Percentiles rank a stretch among this genome's conserved stretches.
phyloP scores from a whole-genome alignment of 1,284 basidiomycete genomes.

The Sutorius eximius region DNA sequence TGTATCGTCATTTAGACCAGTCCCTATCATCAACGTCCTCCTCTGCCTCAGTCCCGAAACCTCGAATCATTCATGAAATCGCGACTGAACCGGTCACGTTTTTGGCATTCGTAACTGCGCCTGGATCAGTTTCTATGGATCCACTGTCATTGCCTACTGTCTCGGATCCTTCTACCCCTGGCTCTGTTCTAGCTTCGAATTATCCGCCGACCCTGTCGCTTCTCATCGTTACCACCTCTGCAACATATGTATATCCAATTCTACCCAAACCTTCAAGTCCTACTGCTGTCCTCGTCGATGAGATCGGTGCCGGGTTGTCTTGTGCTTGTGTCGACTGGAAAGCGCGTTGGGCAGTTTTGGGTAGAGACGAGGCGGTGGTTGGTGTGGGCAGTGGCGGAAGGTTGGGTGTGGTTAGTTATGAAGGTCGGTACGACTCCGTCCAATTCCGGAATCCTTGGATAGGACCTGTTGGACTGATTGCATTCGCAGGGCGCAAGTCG shows the following conservation, averaged over 20 bases:
- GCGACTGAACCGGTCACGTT: conserved; percentile 87
- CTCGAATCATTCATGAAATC: conserved; percentile 76
- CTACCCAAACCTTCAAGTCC: conserved; percentile 75
- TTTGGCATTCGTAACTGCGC: conserved; percentile 80
- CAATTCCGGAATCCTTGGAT: background rate
- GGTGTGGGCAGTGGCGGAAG: conserved; percentile 82
- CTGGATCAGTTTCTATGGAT: conserved; percentile 30
- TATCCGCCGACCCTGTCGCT: conserved; percentile 55
- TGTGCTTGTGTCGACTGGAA: conserved; percentile 82
- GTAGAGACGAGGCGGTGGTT: conserved; percentile 91
- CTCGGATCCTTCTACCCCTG: conserved; percentile 2
- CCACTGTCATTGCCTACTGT: conserved; percentile 9
- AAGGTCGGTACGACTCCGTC: conserved; percentile 53
- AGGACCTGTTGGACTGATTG: background rate
- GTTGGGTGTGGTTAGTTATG: conserved; percentile 86
- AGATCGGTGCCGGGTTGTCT: conserved; percentile 80
- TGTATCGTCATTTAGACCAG: conserved; percentile 90
- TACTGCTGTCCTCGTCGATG: conserved; percentile 73
- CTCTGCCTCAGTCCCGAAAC: conserved; percentile 76
- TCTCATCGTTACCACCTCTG: conserved; percentile 87
- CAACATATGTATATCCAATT: conserved; percentile 76
- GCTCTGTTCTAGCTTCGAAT: conserved; percentile 1
- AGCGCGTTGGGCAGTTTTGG: conserved; percentile 77
- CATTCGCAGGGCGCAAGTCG: conserved; percentile 59
- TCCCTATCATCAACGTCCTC: conserved; percentile 70